Percentiles rank a stretch among this genome's conserved stretches.
Conservation (phyloP, 495 filamentous ascomycete species). For the Xylaria intraflava region DNA sequence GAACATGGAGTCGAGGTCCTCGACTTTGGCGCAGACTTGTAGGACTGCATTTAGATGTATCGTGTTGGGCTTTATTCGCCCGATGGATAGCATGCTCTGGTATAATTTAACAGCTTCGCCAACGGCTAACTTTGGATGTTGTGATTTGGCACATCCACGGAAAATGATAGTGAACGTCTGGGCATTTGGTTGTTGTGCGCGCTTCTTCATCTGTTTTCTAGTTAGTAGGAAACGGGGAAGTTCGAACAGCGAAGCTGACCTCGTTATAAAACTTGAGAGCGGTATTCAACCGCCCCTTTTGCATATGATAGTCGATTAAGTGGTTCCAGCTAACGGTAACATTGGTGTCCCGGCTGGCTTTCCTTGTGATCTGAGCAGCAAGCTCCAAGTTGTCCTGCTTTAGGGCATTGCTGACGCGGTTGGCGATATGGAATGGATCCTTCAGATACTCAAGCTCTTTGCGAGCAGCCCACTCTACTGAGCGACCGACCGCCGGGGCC, state of each 20-base stretch:
- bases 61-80: constrained; percentile 55
- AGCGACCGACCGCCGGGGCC: constrained; percentile 9
- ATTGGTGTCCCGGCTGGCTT: constrained; percentile 53
- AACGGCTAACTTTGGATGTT: constrained; percentile 46
- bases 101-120: constrained; percentile 62
- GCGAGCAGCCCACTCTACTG: constrained; percentile 26
- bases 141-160: constrained; percentile 57
- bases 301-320: constrained; percentile 65
- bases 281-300: constrained; percentile 46
- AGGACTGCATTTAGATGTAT: constrained; percentile 84
- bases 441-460: constrained; percentile 56
- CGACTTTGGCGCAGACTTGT: constrained; percentile 63
- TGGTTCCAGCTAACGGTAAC: constrained; percentile 81
- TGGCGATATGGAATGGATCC: constrained; percentile 61
- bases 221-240: background rate
- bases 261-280: constrained; percentile 82
- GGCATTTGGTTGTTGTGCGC: constrained; percentile 63
- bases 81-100: constrained; percentile 57
- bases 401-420: constrained; percentile 54
- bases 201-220: constrained; percentile 80
- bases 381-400: constrained; percentile 48
- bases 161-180: constrained; percentile 80
- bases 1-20: constrained; percentile 70
- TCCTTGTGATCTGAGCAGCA: constrained; percentile 59
- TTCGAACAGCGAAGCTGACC: constrained; percentile 35